phyloP scores from a whole-genome alignment of 208 protist species.

The Angomonas deanei region DNA sequence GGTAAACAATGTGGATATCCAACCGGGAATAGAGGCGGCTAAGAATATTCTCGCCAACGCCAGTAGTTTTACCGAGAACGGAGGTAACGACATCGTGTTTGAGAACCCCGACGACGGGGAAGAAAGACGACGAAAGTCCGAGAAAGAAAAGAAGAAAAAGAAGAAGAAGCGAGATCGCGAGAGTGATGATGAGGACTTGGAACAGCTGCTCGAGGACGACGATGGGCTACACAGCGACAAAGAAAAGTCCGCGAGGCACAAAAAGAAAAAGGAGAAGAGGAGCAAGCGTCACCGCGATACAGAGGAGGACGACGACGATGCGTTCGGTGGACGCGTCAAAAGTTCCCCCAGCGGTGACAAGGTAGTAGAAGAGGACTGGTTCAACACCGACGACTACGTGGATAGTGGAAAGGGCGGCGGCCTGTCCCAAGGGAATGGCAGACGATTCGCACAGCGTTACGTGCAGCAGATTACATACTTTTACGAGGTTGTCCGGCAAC shows the following conservation, averaged over 20 bases:
- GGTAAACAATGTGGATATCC: constrained; percentile 33
- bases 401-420: neutral
- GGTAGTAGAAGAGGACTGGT: neutral
- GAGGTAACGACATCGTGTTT: neutral
- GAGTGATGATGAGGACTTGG: neutral
- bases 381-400: neutral
- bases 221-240: neutral
- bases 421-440: neutral
- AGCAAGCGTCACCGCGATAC: neutral
- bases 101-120: constrained; percentile 10
- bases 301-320: neutral
- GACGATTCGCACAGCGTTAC: neutral
- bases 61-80: neutral
- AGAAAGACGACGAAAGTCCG: constrained; percentile 3
- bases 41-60: constrained; percentile 40
- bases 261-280: neutral
- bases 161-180: constrained; percentile 6
- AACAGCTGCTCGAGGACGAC: neutral
- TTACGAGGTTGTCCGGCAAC: neutral
- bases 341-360: neutral
- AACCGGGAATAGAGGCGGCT: constrained; percentile 46
- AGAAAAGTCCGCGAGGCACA: neutral
- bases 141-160: constrained; percentile 17
- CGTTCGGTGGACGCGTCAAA: neutral
- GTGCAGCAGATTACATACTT: neutral